Conservation (phyloP, 176 grass and related monocot species). For the Zizania latifolia region DNA sequence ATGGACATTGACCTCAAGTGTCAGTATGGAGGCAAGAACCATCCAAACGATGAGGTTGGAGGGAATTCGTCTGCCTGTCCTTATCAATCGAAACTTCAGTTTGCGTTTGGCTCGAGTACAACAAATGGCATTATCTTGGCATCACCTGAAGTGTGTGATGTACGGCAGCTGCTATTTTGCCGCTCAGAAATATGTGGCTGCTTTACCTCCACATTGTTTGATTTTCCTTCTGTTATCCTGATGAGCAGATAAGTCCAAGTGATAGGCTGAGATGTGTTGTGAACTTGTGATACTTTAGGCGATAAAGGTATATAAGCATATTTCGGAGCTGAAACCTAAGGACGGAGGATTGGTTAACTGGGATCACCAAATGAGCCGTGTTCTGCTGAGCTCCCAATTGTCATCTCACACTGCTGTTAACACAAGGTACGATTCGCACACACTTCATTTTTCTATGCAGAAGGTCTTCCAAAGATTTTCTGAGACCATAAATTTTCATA, state of each 20-base stretch:
- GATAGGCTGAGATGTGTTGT: slow-evolving; percentile 28
- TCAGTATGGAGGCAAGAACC: background rate
- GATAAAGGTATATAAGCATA: slow-evolving; percentile 45
- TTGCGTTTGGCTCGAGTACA: slow-evolving; percentile 17
- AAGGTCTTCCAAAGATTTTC: background rate
- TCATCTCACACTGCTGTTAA: slow-evolving; percentile 29
- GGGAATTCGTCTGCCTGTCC: slow-evolving; percentile 8
- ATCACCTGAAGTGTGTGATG: slow-evolving; percentile 37
- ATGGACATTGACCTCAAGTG: background rate
- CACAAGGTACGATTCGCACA: slow-evolving; percentile 38
- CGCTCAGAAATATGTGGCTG: slow-evolving; percentile 55
- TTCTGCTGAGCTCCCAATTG: slow-evolving; percentile 54
- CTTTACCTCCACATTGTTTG: slow-evolving; percentile 33
- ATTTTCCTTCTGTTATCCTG: slow-evolving; percentile 49
- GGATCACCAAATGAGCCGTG: slow-evolving; percentile 52
- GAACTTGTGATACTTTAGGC: background rate
- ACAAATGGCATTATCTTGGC: slow-evolving; percentile 29
- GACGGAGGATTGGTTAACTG: background rate
- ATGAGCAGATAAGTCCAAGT: slow-evolving; percentile 69
- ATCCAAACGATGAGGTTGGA: background rate
- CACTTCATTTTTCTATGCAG: background rate
- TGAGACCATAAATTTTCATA: background rate
- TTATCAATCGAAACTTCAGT: slow-evolving; percentile 24
- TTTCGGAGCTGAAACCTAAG: background rate
- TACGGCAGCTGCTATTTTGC: slow-evolving; percentile 37